A percentile compares a stretch with the other conserved stretches of the same genome.
Conservation (phyloP, 495 filamentous ascomycete species). For the Extremus antarcticus region DNA sequence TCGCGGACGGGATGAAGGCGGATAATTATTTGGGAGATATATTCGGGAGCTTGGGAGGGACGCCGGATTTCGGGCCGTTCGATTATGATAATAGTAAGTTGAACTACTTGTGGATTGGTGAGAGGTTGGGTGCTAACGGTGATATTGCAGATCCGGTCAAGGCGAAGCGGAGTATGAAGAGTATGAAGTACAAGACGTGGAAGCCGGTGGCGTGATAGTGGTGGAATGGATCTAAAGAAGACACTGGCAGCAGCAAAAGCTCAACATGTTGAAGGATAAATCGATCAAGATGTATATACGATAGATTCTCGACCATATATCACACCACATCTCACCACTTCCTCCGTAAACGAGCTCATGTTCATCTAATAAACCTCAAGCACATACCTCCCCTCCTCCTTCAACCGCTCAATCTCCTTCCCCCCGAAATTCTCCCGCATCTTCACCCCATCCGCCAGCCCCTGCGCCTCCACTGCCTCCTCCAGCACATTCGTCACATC, state of each 20-base stretch:
- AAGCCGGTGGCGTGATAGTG: too few relatives aligned
- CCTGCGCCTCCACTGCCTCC: conserved; percentile 77
- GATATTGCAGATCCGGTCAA: not conserved
- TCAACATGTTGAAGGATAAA: too few relatives aligned
- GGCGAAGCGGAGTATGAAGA: not conserved
- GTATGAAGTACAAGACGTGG: not conserved
- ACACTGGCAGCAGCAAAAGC: too few relatives aligned
- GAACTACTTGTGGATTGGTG: not conserved
- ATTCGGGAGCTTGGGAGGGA: conserved; percentile 38
- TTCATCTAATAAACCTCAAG: conserved; percentile 79
- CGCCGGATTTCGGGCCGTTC: not conserved
- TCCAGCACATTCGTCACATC: conserved; percentile 89
- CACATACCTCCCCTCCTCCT: conserved; percentile 89
- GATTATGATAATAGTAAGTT: not conserved
- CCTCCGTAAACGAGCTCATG: too few relatives aligned
- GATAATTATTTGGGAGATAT: conserved; percentile 65
- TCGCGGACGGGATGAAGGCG: conserved; percentile 46
- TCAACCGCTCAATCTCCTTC: conserved; percentile 94
- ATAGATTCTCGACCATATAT: too few relatives aligned
- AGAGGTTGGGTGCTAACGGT: not conserved
- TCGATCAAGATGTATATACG: too few relatives aligned
- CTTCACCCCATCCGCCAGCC: conserved; percentile 51
- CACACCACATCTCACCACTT: too few relatives aligned
- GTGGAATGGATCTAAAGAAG: too few relatives aligned
- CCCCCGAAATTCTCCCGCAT: conserved; percentile 67